Evolutionary conservation across 2,329 filamentous ascomycete genomes (phyloP).

Genomic region (Neopestalotiopsis sp.): DNA sequence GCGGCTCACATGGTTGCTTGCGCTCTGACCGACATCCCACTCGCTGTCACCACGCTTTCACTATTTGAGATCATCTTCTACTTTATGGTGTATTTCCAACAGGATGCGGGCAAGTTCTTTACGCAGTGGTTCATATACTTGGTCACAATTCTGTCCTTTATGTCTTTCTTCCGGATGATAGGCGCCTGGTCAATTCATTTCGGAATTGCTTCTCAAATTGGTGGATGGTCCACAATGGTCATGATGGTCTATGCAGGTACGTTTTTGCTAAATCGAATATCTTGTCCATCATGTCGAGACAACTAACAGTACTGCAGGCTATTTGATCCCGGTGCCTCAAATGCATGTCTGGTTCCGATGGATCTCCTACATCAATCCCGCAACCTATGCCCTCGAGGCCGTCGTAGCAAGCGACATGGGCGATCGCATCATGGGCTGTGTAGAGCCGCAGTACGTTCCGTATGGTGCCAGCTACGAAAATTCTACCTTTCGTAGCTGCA

Average conservation of each 20-base stretch:
- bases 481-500: conserved; percentile 5
- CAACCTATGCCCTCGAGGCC: conserved; percentile 69
- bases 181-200: conserved; percentile 63
- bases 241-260: conserved; percentile 35
- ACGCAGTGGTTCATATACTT: conserved; percentile 69
- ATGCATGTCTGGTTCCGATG: conserved; percentile 62
- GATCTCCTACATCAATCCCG: conserved; percentile 64
- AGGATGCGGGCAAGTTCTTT: conserved; percentile 52
- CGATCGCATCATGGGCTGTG: conserved; percentile 57
- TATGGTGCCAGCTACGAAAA: conserved; percentile 43
- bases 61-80: conserved; percentile 53
- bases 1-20: conserved; percentile 42
- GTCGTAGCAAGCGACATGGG: conserved; percentile 60
- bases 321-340: conserved; percentile 55
- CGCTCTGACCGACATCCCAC: conserved; percentile 46
- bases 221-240: conserved; percentile 32
- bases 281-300: conserved; percentile 22
- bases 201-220: conserved; percentile 31
- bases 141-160: conserved; percentile 63
- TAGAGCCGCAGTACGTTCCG: conserved; percentile 62
- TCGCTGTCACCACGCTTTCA: conserved; percentile 53
- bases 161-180: conserved; percentile 69
- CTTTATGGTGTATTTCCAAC: conserved; percentile 37
- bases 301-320: conserved; percentile 51
- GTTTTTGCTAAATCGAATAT: background rate